Percentiles rank a stretch among this genome's conserved stretches.
These are phyloP conservation scores for Neonectria sp. DNA, from an alignment of 2,329 filamentous ascomycete genomes.

Conservation along the genomic window DNA sequence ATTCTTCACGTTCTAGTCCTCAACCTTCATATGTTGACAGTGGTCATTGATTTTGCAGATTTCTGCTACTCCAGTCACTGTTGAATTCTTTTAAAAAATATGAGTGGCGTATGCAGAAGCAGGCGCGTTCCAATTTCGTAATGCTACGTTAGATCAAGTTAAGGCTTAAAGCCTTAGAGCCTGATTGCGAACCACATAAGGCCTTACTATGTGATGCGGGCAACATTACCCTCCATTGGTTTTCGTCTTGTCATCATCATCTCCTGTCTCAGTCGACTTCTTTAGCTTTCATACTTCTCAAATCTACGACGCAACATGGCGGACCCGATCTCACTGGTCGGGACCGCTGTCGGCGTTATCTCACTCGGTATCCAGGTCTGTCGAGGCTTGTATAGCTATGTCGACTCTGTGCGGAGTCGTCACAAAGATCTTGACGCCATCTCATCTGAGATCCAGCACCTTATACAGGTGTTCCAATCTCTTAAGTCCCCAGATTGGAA, in stretches of 20 bases:
- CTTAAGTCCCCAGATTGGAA: background rate
- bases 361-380: constrained; percentile 18
- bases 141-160: background rate
- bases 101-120: background rate
- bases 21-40: too few relatives aligned
- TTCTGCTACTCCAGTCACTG: background rate
- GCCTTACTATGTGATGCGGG: background rate
- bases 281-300: background rate
- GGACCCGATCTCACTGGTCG: constrained; percentile 13
- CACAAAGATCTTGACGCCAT: constrained; percentile 8
- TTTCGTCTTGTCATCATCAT: background rate
- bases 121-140: background rate
- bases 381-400: constrained; percentile 13
- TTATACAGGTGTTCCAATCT: background rate
- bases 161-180: background rate
- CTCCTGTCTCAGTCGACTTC: background rate
- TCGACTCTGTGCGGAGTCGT: constrained; percentile 5
- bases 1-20: too few relatives aligned
- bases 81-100: background rate
- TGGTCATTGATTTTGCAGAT: background rate
- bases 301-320: constrained; percentile 4
- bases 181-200: background rate
- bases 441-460: background rate
- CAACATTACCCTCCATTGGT: background rate
- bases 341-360: constrained; percentile 17